These are phyloP conservation scores for Botrytis porri DNA, from an alignment of 2,329 filamentous ascomycete species.

Conservation along the genomic window DNA sequence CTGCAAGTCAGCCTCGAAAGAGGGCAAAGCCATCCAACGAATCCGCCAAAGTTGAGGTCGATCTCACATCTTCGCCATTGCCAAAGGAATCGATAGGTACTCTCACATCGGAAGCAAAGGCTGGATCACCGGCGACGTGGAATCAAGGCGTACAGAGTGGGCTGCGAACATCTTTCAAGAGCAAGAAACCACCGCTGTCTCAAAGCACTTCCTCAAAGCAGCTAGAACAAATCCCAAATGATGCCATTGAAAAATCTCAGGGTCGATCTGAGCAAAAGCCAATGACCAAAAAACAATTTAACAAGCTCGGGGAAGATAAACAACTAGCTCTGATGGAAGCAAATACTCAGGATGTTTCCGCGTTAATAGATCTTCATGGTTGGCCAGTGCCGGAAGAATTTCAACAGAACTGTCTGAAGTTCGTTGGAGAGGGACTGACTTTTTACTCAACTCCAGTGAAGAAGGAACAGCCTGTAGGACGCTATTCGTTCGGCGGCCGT, in stretches of 20 bases:
- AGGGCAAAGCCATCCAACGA: conserved; percentile 5
- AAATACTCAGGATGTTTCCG: not conserved
- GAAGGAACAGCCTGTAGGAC: not conserved
- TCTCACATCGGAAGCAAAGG: not conserved
- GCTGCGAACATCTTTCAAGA: conserved; percentile 43
- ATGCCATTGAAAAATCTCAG: not conserved
- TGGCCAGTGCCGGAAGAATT: conserved; percentile 16
- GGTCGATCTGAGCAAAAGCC: not conserved
- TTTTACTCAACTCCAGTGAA: conserved; percentile 9
- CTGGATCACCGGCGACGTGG: conserved; percentile 35
- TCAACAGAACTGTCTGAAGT: not conserved
- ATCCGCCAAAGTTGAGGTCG: not conserved
- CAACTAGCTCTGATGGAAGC: not conserved
- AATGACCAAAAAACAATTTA: not conserved
- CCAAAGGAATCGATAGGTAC: not conserved
- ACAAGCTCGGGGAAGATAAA: not conserved
- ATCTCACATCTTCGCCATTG: conserved; percentile 7
- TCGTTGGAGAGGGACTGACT: not conserved
- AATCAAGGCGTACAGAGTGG: conserved; percentile 44
- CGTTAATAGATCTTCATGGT: conserved; percentile 12
- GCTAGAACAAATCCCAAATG: not conserved
- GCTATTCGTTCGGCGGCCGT: not conserved
- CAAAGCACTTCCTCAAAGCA: not conserved
- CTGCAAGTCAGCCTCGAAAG: conserved; percentile 5
- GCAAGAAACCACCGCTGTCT: conserved; percentile 13